A percentile compares a stretch with the other conserved stretches of the same genome.
Conservation (phyloP, 2,329 filamentous ascomycete species). For the Fusarium cicatricum region DNA sequence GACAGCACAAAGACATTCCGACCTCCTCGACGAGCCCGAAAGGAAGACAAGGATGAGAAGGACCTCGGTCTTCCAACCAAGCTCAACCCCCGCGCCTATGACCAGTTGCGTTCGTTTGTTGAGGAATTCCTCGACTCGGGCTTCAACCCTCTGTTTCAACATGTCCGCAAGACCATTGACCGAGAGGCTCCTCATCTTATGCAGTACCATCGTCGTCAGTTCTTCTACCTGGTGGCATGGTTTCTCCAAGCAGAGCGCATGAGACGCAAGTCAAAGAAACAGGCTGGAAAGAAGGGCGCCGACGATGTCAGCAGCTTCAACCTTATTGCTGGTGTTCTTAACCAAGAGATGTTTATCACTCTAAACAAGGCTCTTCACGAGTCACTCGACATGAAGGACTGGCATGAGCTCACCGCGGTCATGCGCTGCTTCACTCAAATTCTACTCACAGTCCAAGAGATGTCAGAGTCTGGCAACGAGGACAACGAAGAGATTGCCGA, state of each 20-base stretch:
- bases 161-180: constrained; percentile 88
- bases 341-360: constrained; percentile 93
- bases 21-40: constrained; percentile 72
- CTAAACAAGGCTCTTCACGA: constrained; percentile 84
- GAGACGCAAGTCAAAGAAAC: constrained; percentile 69
- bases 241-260: constrained; percentile 87
- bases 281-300: constrained; percentile 53
- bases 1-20: constrained; percentile 91
- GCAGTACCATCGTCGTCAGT: constrained; percentile 81
- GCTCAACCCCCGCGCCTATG: constrained; percentile 77
- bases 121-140: constrained; percentile 94
- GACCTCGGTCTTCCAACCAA: constrained; percentile 80
- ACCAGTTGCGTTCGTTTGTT: constrained; percentile 81
- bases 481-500: constrained; percentile 99
- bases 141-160: constrained; percentile 90
- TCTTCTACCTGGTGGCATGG: constrained; percentile 93
- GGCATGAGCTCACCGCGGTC: constrained; percentile 84
- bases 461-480: constrained; percentile 82
- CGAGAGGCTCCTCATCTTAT: constrained; percentile 85
- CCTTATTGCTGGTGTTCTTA: constrained; percentile 86
- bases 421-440: constrained; percentile 98
- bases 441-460: constrained; percentile 89
- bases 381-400: constrained; percentile 82
- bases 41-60: constrained; percentile 69
- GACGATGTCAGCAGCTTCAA: constrained; percentile 79